Percentiles rank a stretch among this genome's conserved stretches.
phyloP scores from a whole-genome alignment of 108 stramenopile species.

The Conticribra guillardii region DNA sequence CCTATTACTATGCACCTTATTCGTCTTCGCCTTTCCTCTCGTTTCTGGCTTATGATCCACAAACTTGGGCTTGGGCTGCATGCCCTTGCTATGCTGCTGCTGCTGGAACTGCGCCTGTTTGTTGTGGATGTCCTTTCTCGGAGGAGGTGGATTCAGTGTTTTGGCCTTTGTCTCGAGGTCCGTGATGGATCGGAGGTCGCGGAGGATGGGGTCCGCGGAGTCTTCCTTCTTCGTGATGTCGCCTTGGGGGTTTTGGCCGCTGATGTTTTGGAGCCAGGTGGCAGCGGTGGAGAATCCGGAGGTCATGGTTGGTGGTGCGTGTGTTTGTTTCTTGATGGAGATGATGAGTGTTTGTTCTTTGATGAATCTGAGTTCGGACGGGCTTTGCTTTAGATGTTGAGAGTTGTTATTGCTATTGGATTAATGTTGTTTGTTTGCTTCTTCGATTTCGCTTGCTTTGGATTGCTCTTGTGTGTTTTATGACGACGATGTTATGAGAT shows the following conservation, averaged over 20 bases:
- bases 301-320: slow-evolving; percentile 10
- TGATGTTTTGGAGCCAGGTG: slow-evolving; percentile 24
- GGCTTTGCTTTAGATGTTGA: too few species aligned
- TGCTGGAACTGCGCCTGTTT: slow-evolving; percentile 6
- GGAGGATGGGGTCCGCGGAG: slow-evolving; percentile 11
- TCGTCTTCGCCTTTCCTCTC: slow-evolving; percentile 14
- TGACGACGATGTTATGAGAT: not conserved
- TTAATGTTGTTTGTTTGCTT: not conserved
- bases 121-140: not conserved
- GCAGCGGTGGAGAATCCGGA: slow-evolving; percentile 26
- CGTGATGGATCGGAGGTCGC: slow-evolving; percentile 12
- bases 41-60: slow-evolving; percentile 11
- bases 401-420: not conserved
- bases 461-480: not conserved
- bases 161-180: slow-evolving; percentile 10
- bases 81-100: too few species aligned
- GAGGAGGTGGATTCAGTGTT: not conserved
- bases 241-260: slow-evolving; percentile 16
- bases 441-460: not conserved
- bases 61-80: slow-evolving; percentile 30
- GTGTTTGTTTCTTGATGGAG: not conserved
- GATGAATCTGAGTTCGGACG: too few species aligned
- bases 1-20: slow-evolving; percentile 3
- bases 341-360: slow-evolving; percentile 2
- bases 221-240: slow-evolving; percentile 1